Base-by-base conservation (phyloP, 108 stramenopile species). In the Skeletonema menzelii region DNA sequence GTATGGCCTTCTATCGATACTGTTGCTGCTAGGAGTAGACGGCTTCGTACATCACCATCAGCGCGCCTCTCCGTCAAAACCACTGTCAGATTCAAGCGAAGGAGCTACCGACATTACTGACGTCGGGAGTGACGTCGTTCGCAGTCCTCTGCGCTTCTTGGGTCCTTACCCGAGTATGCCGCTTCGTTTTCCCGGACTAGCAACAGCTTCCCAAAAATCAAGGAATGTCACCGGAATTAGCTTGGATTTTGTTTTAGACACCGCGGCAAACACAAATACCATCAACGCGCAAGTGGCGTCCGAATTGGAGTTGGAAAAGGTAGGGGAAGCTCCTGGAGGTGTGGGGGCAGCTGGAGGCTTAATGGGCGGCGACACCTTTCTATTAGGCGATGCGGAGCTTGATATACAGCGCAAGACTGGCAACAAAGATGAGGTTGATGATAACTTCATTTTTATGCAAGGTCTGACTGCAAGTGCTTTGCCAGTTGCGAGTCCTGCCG, bases 221-320 rank as follows among this genome's bases (percentile, higher is more conserved):
- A 79, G 74, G 12, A 88, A 88, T 67, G 70, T 79, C 13, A 82
- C 87, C 1, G 91, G 91, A 2, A 62, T 92, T 11, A 69, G 69
- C 55, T 76, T 92, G 31, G 91, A 92, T 70, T 92, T 90, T 67
- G 76, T 90, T 0, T 34, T 92, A 3, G 91, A 89, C 67, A 92
- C 91, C 11, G 91, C 86, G 3, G 85, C 91, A 17, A 92, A 92
- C 59, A 78, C 77, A 31, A 92, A 92, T 53, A 92, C 88, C 13
- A 84, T 92, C 26, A 84, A 89, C 57, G 70, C 55, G 22, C 87
- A 85, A 62, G 87, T 92, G 8, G 88, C 87, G 12, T 31, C 59
- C 24, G 88, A 89, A 67, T 76, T 92, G 67, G 27, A 65, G 0
- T 65, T 92, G 28, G 71, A 80, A 53, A 60, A 73, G n/a, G 77